A percentile compares a stretch with the other conserved stretches of the same genome.
These are phyloP conservation scores for Blastobotrys peoriensis DNA, from an alignment of 805 yeast species.

Conservation along the genomic window DNA sequence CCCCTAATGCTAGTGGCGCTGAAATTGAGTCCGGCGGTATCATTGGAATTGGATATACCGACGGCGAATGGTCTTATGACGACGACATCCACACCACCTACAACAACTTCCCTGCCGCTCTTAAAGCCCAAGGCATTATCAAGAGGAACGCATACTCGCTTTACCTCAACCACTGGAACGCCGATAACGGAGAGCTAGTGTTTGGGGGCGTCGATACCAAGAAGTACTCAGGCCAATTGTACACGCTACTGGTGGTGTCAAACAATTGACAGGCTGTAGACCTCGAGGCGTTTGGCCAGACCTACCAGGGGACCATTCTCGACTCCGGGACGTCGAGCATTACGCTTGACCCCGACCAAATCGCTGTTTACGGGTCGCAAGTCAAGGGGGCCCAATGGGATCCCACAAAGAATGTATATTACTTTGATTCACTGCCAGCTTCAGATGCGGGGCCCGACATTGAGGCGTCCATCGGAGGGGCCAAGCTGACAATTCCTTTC, in stretches of 20 bases:
- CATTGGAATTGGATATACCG: slow-evolving; percentile 25
- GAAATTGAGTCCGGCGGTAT: slow-evolving; percentile 15
- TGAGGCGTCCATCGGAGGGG: slow-evolving; percentile 15
- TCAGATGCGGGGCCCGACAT: neutral
- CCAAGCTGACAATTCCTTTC: slow-evolving; percentile 19
- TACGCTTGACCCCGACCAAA: slow-evolving; percentile 37
- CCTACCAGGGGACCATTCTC: slow-evolving; percentile 9
- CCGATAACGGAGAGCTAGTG: slow-evolving; percentile 23
- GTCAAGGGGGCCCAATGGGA: slow-evolving; percentile 29
- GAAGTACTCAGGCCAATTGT: slow-evolving; percentile 36
- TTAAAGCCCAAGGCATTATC: slow-evolving; percentile 52
- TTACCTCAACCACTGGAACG: slow-evolving; percentile 40
- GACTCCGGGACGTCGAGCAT: slow-evolving; percentile 22
- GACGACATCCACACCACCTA: slow-evolving; percentile 30
- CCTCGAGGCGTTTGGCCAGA: slow-evolving; percentile 28
- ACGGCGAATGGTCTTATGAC: too few species aligned
- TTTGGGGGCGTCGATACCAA: slow-evolving; percentile 48
- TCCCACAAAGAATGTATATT: neutral
- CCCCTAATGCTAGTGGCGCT: neutral
- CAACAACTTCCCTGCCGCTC: slow-evolving; percentile 53
- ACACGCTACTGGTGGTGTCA: slow-evolving; percentile 37
- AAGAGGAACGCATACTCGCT: slow-evolving; percentile 53
- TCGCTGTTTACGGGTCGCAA: slow-evolving; percentile 23
- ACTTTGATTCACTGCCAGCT: slow-evolving; percentile 1
- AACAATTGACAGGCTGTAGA: slow-evolving; percentile 10